phyloP scores from a whole-genome alignment of 169 alveolate genomes.

The Eimeria falciformis region DNA sequence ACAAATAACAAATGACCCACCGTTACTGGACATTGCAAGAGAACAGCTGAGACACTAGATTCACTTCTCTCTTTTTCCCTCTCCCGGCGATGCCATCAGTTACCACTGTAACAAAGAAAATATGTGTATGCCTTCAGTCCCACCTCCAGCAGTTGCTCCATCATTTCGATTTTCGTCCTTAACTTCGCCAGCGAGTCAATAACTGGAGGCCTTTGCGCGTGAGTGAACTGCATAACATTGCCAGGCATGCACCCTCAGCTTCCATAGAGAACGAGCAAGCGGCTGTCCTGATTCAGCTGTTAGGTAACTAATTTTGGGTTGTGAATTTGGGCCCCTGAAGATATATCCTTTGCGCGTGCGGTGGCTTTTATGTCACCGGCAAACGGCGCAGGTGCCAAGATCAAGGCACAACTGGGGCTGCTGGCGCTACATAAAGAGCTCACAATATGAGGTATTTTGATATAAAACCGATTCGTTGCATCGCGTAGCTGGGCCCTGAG shows the following conservation, averaged over 20 bases:
- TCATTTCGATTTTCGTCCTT: slow-evolving; percentile 71
- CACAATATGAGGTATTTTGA: slow-evolving; percentile 78
- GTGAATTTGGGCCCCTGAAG: too few relatives aligned
- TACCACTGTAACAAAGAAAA: background rate
- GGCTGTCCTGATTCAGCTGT: too few relatives aligned
- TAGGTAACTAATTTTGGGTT: too few relatives aligned
- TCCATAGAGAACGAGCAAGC: too few relatives aligned
- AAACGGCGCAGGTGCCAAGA: too few relatives aligned
- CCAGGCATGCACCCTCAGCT: background rate
- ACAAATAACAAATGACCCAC: background rate
- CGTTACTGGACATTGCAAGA: background rate
- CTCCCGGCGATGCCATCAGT: background rate
- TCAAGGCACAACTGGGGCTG: too few relatives aligned
- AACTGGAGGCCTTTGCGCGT: slow-evolving; percentile 73
- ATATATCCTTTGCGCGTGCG: too few relatives aligned
- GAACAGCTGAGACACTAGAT: background rate
- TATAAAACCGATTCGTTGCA: slow-evolving; percentile 78
- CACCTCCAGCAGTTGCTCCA: slow-evolving; percentile 79
- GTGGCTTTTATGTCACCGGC: too few relatives aligned
- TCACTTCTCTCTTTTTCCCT: background rate
- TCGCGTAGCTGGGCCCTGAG: slow-evolving; percentile 73
- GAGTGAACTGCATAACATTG: slow-evolving; percentile 54
- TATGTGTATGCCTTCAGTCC: background rate
- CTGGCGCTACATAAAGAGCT: background rate
- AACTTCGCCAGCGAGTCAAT: slow-evolving; percentile 75